These are phyloP conservation scores for Cryoendolithus antarcticus DNA, from an alignment of 2,329 filamentous ascomycete species.

Conservation along the genomic window DNA sequence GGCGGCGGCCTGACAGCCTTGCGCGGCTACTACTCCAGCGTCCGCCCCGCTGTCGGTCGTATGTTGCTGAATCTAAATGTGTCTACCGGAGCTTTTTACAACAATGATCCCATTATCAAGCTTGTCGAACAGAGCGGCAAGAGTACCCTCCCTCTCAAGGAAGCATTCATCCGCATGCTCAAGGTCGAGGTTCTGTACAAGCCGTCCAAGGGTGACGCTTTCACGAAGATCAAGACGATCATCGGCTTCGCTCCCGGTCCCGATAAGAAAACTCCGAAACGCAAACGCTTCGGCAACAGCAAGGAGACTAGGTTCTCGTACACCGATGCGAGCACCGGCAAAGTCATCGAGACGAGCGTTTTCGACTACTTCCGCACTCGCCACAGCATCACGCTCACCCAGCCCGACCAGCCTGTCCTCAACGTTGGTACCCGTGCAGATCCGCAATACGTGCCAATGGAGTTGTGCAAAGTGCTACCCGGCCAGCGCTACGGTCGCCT, in stretches of 20 bases:
- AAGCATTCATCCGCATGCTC: conserved; percentile 17
- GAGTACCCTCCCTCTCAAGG: conserved; percentile 10
- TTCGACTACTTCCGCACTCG: conserved; percentile 36
- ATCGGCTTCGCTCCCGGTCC: conserved; percentile 29
- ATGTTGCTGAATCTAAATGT: conserved; percentile 53
- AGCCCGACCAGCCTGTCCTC: conserved; percentile 42
- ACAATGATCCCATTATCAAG: conserved; percentile 20
- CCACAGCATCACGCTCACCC: conserved; percentile 27
- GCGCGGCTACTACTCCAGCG: conserved; percentile 50
- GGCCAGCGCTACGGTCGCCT: conserved; percentile 53
- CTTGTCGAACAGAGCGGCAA: conserved; percentile 25
- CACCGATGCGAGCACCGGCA: conserved; percentile 12
- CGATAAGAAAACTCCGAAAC: conserved; percentile 7
- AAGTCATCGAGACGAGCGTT: conserved; percentile 36
- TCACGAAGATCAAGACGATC: conserved; percentile 33
- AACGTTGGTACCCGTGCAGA: conserved; percentile 49
- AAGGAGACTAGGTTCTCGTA: conserved; percentile 39
- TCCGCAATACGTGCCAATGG: conserved; percentile 54
- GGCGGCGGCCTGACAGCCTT: conserved; percentile 43
- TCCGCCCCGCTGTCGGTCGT: conserved; percentile 45
- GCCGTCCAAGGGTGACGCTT: conserved; percentile 8
- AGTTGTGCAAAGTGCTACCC: conserved; percentile 50
- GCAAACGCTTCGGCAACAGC: conserved; percentile 24
- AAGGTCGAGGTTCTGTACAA: conserved; percentile 17
- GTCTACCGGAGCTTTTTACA: conserved; percentile 46